Conservation (phyloP, 2,329 filamentous ascomycete genomes). For the Rhynchosporium graminicola region DNA sequence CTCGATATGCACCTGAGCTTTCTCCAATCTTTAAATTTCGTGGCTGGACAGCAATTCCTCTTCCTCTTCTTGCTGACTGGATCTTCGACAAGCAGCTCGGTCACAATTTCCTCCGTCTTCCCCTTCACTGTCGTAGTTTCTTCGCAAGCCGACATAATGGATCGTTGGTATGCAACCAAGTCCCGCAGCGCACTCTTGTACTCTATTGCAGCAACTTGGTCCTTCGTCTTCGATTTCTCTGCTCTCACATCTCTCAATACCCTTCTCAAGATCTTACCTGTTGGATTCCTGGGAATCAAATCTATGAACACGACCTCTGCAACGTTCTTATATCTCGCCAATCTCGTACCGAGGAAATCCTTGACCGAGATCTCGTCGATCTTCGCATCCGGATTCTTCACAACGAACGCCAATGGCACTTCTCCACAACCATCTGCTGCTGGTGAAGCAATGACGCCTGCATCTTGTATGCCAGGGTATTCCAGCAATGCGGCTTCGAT, state of each 20-base stretch:
- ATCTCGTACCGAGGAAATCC: constrained; percentile 41
- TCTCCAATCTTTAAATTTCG: constrained; percentile 1
- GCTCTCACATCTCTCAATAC: constrained; percentile 21
- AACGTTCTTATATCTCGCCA: constrained; percentile 50
- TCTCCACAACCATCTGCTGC: constrained; percentile 39
- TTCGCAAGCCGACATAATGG: background rate
- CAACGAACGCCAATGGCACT: constrained; percentile 49
- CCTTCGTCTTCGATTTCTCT: background rate
- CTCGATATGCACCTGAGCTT: constrained; percentile 6
- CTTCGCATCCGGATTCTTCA: constrained; percentile 29
- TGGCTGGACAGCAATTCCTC: constrained; percentile 5
- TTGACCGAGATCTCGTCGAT: constrained; percentile 46
- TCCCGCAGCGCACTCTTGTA: background rate
- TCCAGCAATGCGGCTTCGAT: constrained; percentile 48
- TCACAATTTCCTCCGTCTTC: background rate
- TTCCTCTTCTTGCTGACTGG: background rate
- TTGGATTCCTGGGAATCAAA: constrained; percentile 49
- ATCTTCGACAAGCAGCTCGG: background rate
- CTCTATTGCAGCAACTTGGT: background rate
- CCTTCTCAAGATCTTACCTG: constrained; percentile 48
- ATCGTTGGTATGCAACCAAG: constrained; percentile 1
- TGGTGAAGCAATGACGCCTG: constrained; percentile 48
- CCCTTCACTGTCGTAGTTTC: background rate
- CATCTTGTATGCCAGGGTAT: constrained; percentile 47
- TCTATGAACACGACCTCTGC: constrained; percentile 50